A percentile compares a stretch with the other conserved stretches of the same genome.
These are phyloP conservation scores for Pythium utonaiense DNA, from an alignment of 352 stramenopile species.

Conservation along the genomic window DNA sequence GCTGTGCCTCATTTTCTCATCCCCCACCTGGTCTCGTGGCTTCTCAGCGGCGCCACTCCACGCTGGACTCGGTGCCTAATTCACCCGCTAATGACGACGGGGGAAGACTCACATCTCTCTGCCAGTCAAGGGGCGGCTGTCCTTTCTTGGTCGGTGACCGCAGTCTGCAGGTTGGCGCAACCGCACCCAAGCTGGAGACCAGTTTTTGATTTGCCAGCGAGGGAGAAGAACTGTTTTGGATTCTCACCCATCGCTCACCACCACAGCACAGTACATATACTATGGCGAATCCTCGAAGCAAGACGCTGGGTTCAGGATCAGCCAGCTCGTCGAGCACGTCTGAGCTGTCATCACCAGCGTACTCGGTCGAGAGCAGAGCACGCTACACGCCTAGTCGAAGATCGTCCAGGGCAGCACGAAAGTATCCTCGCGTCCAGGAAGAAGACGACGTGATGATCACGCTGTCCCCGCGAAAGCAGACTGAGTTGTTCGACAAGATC, in stretches of 20 bases:
- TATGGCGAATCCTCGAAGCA: not conserved
- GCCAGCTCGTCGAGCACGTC: not conserved
- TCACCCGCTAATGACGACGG: not conserved
- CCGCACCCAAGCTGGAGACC: not conserved
- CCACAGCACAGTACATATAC: not conserved
- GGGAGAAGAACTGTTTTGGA: too few relatives aligned
- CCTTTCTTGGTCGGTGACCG: not conserved
- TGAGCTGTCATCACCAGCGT: not conserved
- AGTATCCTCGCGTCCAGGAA: not conserved
- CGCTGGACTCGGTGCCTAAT: too few relatives aligned
- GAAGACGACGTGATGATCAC: slow-evolving; percentile 3
- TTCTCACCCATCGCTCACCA: too few relatives aligned
- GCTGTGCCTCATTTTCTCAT: too few relatives aligned
- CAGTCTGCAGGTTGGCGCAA: not conserved
- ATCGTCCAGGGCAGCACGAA: not conserved
- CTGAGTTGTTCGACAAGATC: slow-evolving; percentile 15
- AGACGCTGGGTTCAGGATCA: not conserved
- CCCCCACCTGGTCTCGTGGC: too few relatives aligned
- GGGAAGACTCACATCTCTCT: not conserved
- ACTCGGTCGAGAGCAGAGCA: not conserved
- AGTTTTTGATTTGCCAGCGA: not conserved
- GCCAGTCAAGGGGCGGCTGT: not conserved
- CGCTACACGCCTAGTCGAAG: not conserved
- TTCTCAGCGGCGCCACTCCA: too few relatives aligned
- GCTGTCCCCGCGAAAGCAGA: not conserved